These are phyloP conservation scores for Clarireedia hainanense DNA, from an alignment of 2,329 filamentous ascomycete genomes.

Conservation along the genomic window DNA sequence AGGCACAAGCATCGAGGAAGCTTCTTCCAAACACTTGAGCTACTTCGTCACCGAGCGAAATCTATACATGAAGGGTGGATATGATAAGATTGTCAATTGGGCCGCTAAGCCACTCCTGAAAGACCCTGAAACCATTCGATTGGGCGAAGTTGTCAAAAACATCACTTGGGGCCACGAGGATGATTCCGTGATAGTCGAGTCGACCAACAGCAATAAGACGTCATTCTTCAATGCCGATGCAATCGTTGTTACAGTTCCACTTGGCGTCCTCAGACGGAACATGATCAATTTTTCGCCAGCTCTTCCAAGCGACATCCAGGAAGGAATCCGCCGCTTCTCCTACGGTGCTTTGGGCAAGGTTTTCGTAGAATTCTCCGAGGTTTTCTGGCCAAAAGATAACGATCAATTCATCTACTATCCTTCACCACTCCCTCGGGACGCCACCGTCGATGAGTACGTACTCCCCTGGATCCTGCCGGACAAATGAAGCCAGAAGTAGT, in stretches of 20 bases:
- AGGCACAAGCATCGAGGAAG: slow-evolving; percentile 34
- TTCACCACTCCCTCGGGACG: slow-evolving; percentile 28
- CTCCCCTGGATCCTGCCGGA: neutral
- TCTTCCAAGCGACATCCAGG: slow-evolving; percentile 31
- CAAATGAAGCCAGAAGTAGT: neutral
- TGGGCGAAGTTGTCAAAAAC: slow-evolving; percentile 33
- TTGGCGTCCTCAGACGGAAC: slow-evolving; percentile 33
- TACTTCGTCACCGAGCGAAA: slow-evolving; percentile 38
- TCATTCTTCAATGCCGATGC: slow-evolving; percentile 31
- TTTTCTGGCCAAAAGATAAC: slow-evolving; percentile 39
- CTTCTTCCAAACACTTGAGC: slow-evolving; percentile 35
- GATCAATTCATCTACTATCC: slow-evolving; percentile 39
- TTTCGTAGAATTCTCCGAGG: slow-evolving; percentile 36
- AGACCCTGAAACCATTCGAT: slow-evolving; percentile 31
- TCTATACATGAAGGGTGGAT: slow-evolving; percentile 39
- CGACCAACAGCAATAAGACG: slow-evolving; percentile 19
- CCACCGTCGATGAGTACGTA: slow-evolving; percentile 24
- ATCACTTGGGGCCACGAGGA: slow-evolving; percentile 32
- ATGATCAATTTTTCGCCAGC: slow-evolving; percentile 34
- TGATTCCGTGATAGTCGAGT: slow-evolving; percentile 23
- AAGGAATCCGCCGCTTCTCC: slow-evolving; percentile 31
- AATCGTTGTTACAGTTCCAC: slow-evolving; percentile 33
- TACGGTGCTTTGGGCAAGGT: slow-evolving; percentile 37
- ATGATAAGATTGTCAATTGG: slow-evolving; percentile 37
- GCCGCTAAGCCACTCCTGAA: slow-evolving; percentile 30